Conservation (phyloP, 2,329 filamentous ascomycete genomes). For the Fusarium nematophilum region DNA sequence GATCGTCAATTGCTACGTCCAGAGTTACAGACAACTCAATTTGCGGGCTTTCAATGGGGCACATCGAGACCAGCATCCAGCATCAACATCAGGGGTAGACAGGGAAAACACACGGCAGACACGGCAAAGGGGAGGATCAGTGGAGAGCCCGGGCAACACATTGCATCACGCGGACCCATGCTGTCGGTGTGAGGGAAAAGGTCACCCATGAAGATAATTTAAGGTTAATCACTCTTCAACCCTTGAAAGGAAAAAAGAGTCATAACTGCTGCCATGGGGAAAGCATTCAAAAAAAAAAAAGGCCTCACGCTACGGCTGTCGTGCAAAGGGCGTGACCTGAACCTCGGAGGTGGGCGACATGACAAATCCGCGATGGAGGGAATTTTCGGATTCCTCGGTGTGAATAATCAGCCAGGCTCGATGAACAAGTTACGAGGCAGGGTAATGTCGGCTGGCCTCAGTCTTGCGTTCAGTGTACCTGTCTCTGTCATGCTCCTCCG, state of each 20-base stretch:
- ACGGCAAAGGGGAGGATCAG: slow-evolving; percentile 6
- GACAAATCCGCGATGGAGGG: slow-evolving; percentile 13
- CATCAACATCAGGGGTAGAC: not conserved
- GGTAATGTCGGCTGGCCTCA: not conserved
- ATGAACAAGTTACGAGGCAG: not conserved
- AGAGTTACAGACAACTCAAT: no score
- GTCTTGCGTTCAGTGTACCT: no score
- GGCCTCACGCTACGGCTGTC: slow-evolving; percentile 29
- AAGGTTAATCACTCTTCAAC: slow-evolving; percentile 5
- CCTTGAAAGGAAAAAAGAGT: slow-evolving; percentile 3
- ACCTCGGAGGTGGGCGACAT: slow-evolving; percentile 8
- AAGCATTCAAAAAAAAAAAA: no score
- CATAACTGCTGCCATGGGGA: no score
- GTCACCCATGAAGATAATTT: not conserved
- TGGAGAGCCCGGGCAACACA: not conserved
- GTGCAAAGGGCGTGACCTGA: slow-evolving; percentile 32
- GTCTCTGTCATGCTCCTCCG: not conserved
- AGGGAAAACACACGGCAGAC: not conserved
- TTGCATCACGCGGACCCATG: slow-evolving; percentile 7
- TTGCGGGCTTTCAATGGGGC: no score
- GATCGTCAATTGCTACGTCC: no score
- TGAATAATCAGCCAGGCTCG: slow-evolving; percentile 28
- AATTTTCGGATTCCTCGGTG: slow-evolving; percentile 15
- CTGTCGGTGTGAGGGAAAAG: slow-evolving; percentile 7
- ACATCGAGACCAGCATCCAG: no score